Conservation (phyloP, 2,329 filamentous ascomycete genomes). For the Seiridium unicorne region DNA sequence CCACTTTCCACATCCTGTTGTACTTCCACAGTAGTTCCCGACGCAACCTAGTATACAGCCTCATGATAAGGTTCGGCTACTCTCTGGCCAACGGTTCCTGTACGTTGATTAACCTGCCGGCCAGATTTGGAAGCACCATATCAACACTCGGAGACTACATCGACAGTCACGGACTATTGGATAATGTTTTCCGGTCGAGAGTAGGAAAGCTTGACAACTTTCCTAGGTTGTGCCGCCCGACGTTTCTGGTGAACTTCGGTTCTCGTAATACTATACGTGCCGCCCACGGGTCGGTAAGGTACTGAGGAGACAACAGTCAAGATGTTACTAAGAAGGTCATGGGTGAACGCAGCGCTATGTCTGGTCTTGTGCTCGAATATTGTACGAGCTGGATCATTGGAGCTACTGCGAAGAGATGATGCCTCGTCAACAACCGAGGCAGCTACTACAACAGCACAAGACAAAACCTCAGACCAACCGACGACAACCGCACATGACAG, state of each 20-base stretch:
- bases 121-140: too few relatives aligned
- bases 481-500: conserved; percentile 12
- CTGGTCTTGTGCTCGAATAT: conserved; percentile 36
- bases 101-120: too few relatives aligned
- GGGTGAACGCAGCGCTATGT: conserved; percentile 37
- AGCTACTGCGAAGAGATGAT: conserved; percentile 33
- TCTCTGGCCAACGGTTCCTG: background rate
- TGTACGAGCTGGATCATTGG: conserved; percentile 31
- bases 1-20: background rate
- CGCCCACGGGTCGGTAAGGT: background rate
- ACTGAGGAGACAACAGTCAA: background rate
- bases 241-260: background rate
- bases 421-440: conserved; percentile 19
- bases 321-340: conserved; percentile 33
- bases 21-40: background rate
- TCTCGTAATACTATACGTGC: background rate
- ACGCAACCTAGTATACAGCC: background rate
- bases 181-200: background rate
- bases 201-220: background rate
- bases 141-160: background rate
- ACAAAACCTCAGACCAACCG: conserved; percentile 8
- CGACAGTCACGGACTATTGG: background rate
- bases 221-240: background rate
- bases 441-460: conserved; percentile 14
- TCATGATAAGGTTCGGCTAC: conserved; percentile 2